Conservation (phyloP, 176 grass and related monocot genomes). For the Oryza brachyantha region DNA sequence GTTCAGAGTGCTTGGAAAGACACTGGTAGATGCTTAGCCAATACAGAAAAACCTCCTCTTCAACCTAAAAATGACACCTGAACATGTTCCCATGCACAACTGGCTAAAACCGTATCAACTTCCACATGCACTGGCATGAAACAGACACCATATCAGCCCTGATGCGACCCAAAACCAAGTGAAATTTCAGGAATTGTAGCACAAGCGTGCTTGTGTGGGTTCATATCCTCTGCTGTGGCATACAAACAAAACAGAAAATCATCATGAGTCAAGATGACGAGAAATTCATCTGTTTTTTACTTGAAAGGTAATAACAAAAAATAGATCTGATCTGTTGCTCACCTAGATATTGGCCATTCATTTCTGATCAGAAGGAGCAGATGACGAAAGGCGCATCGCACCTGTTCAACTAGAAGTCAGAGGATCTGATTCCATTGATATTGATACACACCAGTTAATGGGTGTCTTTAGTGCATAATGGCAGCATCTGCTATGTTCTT, state of each 20-base stretch:
- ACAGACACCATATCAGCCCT: not conserved
- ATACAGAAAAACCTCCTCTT: constrained; percentile 15
- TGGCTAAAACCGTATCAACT: not conserved
- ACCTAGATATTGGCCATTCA: not conserved
- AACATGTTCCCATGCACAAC: constrained; percentile 26
- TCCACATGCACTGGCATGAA: constrained; percentile 7
- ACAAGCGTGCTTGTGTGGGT: not conserved
- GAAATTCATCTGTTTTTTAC: not conserved
- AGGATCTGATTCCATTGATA: constrained; percentile 37
- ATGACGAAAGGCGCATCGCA: not conserved
- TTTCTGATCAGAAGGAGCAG: not conserved
- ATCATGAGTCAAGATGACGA: not conserved
- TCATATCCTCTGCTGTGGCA: not conserved
- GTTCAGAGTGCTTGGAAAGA: constrained; percentile 25
- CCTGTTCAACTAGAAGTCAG: constrained; percentile 30
- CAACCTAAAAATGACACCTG: constrained; percentile 32
- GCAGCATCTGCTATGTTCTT: constrained; percentile 20
- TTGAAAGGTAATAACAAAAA: not conserved
- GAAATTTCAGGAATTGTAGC: not conserved
- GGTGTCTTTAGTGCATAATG: constrained; percentile 19
- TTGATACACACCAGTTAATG: constrained; percentile 41
- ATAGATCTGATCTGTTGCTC: not conserved
- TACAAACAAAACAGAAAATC: not conserved
- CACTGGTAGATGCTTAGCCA: not conserved
- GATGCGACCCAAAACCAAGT: not conserved